Conservation (phyloP, 768 basidiomycete species). For the Boletus reticuloceps region DNA sequence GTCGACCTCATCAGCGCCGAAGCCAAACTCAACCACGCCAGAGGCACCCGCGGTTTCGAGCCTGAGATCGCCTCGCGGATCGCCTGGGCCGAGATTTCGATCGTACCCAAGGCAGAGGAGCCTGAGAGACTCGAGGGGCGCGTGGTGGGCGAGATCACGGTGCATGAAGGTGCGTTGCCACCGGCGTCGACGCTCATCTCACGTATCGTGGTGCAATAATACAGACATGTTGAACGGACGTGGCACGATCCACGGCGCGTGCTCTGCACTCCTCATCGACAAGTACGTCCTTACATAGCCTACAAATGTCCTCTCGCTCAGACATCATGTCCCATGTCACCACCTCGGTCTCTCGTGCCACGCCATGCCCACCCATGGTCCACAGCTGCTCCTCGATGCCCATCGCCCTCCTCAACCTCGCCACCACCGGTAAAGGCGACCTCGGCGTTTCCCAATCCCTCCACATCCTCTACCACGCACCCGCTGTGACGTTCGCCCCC, state of each 20-base stretch:
- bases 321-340: too few relatives aligned
- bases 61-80: constrained; percentile 24
- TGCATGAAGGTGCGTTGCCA: constrained; percentile 39
- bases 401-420: constrained; percentile 33
- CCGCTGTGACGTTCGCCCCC: constrained; percentile 41
- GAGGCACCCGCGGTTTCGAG: constrained; percentile 21
- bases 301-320: background rate
- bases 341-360: too few relatives aligned
- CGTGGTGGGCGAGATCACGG: constrained; percentile 43
- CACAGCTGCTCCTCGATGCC: constrained; percentile 51
- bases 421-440: constrained; percentile 28
- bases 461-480: constrained; percentile 54
- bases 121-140: constrained; percentile 42
- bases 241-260: constrained; percentile 54
- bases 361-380: too few relatives aligned
- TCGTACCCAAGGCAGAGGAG: constrained; percentile 44
- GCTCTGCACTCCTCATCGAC: constrained; percentile 53
- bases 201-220: background rate
- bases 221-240: constrained; percentile 54
- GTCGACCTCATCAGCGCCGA: constrained; percentile 14
- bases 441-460: constrained; percentile 49
- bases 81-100: constrained; percentile 40
- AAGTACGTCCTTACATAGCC: constrained; percentile 32
- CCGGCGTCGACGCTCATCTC: too few relatives aligned
- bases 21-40: constrained; percentile 5